Evolutionary conservation across 305 asterid species (phyloP).

Genomic region (Fraxinus xanthoxyloides): DNA sequence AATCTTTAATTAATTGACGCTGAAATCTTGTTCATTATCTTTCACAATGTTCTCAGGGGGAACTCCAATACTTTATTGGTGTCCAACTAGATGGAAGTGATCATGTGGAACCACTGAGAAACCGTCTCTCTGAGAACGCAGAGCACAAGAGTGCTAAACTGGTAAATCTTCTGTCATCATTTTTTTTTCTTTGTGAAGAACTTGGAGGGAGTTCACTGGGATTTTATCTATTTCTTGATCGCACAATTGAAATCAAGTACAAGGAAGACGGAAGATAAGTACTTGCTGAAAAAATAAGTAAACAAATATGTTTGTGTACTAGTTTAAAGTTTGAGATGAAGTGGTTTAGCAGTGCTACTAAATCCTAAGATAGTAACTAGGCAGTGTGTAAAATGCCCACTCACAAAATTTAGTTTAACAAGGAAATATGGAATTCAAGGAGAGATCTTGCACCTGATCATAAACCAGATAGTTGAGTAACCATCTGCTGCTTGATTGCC

Average conservation of each 20-base stretch:
- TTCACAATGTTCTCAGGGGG: slow-evolving; percentile 57
- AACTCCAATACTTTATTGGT: slow-evolving; percentile 95
- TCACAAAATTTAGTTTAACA: neutral
- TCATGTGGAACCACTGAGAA: slow-evolving; percentile 86
- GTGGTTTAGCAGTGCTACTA: neutral
- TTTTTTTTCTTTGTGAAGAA: slow-evolving; percentile 1
- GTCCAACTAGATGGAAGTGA: slow-evolving; percentile 99
- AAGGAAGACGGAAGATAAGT: neutral
- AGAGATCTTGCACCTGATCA: neutral
- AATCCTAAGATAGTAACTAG: neutral
- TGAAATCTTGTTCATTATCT: slow-evolving; percentile 7
- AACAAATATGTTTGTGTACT: neutral
- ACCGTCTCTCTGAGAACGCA: slow-evolving; percentile 84
- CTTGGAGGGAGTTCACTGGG: neutral
- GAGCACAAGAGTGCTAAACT: slow-evolving; percentile 78
- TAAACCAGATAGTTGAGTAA: neutral
- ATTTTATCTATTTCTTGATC: neutral
- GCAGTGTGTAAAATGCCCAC: neutral
- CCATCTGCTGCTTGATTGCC: neutral
- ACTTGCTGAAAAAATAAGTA: neutral
- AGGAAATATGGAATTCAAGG: neutral
- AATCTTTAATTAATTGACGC: slow-evolving; percentile 13
- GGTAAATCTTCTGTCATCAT: slow-evolving; percentile 39
- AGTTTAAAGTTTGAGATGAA: neutral
- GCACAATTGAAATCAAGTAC: slow-evolving; percentile 7